phyloP scores from a whole-genome alignment of 116 monocot genomes.

The Papilionanthe hybrid region DNA sequence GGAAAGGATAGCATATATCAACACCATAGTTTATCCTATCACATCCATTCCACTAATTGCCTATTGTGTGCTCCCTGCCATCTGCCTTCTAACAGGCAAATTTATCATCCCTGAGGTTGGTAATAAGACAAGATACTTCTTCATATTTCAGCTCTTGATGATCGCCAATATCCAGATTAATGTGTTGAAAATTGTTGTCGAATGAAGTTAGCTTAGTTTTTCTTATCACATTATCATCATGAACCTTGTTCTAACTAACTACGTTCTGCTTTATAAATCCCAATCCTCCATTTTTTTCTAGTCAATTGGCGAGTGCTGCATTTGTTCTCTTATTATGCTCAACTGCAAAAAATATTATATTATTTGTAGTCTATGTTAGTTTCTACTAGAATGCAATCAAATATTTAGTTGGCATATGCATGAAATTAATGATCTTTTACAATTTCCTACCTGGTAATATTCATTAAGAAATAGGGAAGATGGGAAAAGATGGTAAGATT shows the following conservation, averaged over 20 bases:
- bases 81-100: constrained; percentile 28
- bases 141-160: neutral
- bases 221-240: neutral
- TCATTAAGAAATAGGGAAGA: neutral
- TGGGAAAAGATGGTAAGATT: neutral
- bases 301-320: no score
- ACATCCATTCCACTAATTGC: constrained; percentile 27
- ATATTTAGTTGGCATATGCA: neutral
- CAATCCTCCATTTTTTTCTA: no score
- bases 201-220: neutral
- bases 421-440: neutral
- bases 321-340: no score
- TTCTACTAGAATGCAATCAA: neutral
- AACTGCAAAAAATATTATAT: neutral
- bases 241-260: neutral
- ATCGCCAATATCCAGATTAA: neutral
- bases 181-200: neutral
- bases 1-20: constrained; percentile 25
- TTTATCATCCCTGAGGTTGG: constrained; percentile 28
- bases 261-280: no score
- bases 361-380: neutral
- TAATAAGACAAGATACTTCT: neutral
- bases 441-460: neutral
- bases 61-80: constrained; percentile 25
- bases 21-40: constrained; percentile 28